Base-by-base conservation (phyloP, 225 moss, liverwort and hornwort genomes). In the Anthoceros angustus region DNA sequence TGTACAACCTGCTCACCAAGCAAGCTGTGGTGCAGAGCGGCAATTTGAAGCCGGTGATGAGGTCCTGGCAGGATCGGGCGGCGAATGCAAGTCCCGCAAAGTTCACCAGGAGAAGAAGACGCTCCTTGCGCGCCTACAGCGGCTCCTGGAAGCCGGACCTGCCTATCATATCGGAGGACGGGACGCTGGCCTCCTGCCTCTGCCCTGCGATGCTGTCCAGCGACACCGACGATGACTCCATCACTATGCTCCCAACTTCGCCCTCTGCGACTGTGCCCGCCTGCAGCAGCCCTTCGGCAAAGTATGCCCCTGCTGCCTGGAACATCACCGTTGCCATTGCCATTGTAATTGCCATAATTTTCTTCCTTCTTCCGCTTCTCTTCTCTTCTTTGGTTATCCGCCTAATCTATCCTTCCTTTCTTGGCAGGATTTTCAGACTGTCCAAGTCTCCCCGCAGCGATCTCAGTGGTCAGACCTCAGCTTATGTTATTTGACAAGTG, bases 181-280 rank as follows among this genome's bases (percentile, higher is more conserved):
- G 55, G 8, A 55, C 55, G 55, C 55, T 55, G 8, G 55, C n/a
- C 55, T 55, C 55, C n/a, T 55, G 55, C 23, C 55, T 55, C 16
- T 15, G 55, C 16, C 55, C 12, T 15, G 8, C 55, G 6, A 32
- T 32, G 32, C 16, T 6, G 16, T 18, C 14, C 10, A 55, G 55
- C 14, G 55, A 55, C 55, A 55, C 55, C 7, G 55, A 55, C 55
- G 55, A 55, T 55, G 55, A 55, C 16, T 55, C 55, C n/a, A 20
- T 20, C 55, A 15, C 55, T 6, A 55, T 55, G n/a, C 55, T 32
- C 4, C 32, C 32, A 32, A 32, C 32, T 32, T 32, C 32, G 32
- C 32, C 32, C 32, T 32, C 32, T 32, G 32, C 32, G 32, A 32
- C 32, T 32, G 32, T 32, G 32, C 32, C 32, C 32, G 32, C 32